Percentiles rank a stretch among this genome's conserved stretches.
These are phyloP conservation scores for Cucumis cinereus DNA, from an alignment of 306 rosid species.

Conservation along the genomic window DNA sequence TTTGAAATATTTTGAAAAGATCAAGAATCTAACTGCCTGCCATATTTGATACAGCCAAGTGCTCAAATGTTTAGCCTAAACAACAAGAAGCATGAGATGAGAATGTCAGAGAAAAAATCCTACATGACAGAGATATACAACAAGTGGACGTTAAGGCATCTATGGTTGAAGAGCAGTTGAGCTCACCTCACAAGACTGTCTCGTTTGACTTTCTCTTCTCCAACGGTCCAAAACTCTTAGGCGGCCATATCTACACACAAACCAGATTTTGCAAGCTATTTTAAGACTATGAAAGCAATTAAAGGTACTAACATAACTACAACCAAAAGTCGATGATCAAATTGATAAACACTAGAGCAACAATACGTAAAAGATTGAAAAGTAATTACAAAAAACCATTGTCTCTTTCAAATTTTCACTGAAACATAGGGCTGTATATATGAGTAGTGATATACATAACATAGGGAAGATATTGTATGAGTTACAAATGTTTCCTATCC, in stretches of 20 bases:
- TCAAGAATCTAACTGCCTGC: background rate
- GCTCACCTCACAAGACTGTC: slow-evolving; percentile 21
- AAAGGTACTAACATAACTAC: background rate
- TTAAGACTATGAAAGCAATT: background rate
- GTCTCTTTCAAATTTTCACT: background rate
- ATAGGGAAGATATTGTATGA: background rate
- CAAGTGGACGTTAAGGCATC: background rate
- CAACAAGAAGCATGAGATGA: background rate
- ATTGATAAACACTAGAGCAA: background rate
- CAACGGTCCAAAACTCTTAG: slow-evolving; percentile 46
- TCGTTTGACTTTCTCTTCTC: slow-evolving; percentile 18
- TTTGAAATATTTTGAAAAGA: background rate
- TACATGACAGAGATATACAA: background rate
- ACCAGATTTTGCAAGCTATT: background rate
- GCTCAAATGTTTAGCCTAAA: background rate
- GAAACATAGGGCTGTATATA: background rate
- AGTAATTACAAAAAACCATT: background rate
- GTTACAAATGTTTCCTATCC: background rate
- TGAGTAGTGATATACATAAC: background rate
- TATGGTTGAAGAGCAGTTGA: background rate
- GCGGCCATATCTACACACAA: slow-evolving; percentile 40
- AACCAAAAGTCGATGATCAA: background rate
- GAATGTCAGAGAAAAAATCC: background rate
- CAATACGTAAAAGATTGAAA: background rate
- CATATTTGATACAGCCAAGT: background rate